Evolutionary conservation across 371 early-diverging fungal species (phyloP), one percentile per base, ranked within the genome.

Genomic region (Mortierella sp.): DNA sequence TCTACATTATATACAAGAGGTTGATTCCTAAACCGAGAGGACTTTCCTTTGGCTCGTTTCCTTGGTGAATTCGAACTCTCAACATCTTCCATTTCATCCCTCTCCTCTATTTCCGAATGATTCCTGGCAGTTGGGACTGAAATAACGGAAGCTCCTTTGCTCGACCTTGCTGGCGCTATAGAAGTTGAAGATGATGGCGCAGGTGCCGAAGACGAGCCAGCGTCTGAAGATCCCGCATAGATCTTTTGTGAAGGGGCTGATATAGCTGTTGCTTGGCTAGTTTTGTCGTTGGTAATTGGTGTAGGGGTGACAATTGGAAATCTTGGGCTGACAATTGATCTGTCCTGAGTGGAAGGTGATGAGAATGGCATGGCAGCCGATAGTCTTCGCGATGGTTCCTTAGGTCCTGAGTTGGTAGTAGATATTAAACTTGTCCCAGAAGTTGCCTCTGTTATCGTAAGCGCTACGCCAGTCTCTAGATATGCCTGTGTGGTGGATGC

Each of bases 131-230:
- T 62, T 0, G 79, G 79, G 15, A 70, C 70, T 12, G 73, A 61
- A 49, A 77, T 78, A 19, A 73, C 61, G 0, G 79, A 78, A 0
- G 59, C 72, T 22, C 77, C 68, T 51, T 72, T 68, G 37, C 26
- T 42, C 3, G 68, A 40, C 45, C 42, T 58, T 53, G 57, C 2
- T 2, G 59, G 29, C 28, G 55, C 13, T 32, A 61, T n/a, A 9
- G 34, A 26, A 22, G 34, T 40, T 32, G 62, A 32, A 17, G 63
- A 63, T 12, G 61, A 61, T 2, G 57, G 19, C 8, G 22, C 26
- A 2, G 43, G 47, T 31, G 31, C 61, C 19, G 63, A 62, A 9
- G 70, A 60, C 28, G 75, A 54, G n/a, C 59, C 37, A 1, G 63
- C 42, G 15, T 28, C 42, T 57, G 76, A 59, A 45, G 57, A 4